phyloP scores from a whole-genome alignment of 2,329 filamentous ascomycete genomes.

The Calonectria hongkongensis region DNA sequence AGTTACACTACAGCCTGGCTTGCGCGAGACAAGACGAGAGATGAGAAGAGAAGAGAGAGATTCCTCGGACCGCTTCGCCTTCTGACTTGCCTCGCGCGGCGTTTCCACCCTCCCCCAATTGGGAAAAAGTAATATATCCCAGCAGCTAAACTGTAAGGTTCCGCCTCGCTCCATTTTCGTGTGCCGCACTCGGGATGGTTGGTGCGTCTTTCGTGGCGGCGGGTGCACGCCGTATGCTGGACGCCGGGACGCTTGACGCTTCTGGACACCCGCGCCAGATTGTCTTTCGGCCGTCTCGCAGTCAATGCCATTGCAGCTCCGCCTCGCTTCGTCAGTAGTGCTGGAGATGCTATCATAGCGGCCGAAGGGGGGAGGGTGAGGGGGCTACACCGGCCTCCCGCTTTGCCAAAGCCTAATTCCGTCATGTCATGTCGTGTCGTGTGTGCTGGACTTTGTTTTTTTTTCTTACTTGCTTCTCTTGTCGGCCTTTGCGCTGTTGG shows the following conservation, averaged over 20 bases:
- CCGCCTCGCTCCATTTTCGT: constrained; percentile 32
- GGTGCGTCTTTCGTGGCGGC: constrained; percentile 30
- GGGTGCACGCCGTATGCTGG: constrained; percentile 26
- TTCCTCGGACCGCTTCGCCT: constrained; percentile 24
- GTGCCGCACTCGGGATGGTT: constrained; percentile 36
- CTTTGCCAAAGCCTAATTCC: constrained; percentile 11
- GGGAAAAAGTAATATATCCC: constrained; percentile 40
- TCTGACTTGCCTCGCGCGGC: constrained; percentile 21
- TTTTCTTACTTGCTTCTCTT: neutral
- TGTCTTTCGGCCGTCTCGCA: constrained; percentile 22
- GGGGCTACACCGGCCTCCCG: constrained; percentile 3
- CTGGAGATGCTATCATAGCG: constrained; percentile 18
- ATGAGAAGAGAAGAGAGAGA: constrained; percentile 32
- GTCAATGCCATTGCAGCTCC: constrained; percentile 28
- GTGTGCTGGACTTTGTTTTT: neutral
- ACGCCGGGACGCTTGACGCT: constrained; percentile 25
- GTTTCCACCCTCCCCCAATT: constrained; percentile 24
- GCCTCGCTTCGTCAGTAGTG: constrained; percentile 22
- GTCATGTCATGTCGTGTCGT: neutral
- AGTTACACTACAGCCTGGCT: constrained; percentile 23
- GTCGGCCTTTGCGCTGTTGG: neutral
- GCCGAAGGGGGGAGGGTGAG: neutral
- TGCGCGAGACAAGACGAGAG: constrained; percentile 25
- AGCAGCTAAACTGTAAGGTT: constrained; percentile 27
- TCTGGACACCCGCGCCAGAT: constrained; percentile 25